phyloP scores from a whole-genome alignment of 768 basidiomycete genomes.

The Crepidotus variabilis region DNA sequence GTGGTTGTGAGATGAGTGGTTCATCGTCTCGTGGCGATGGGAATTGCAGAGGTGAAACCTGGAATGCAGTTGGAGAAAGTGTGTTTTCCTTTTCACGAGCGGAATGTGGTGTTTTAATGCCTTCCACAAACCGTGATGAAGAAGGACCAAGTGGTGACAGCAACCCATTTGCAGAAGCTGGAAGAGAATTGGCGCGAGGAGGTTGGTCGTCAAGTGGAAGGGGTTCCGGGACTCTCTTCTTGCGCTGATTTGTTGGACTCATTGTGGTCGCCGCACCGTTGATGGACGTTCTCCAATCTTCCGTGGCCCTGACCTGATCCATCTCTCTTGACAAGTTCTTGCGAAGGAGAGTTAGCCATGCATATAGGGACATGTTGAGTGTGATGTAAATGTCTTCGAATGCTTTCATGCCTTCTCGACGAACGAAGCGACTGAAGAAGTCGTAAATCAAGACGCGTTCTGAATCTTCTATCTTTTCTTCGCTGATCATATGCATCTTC shows the following conservation, averaged over 20 bases:
- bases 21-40: conserved; percentile 15
- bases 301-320: conserved; percentile 62
- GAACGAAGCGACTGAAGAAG: conserved; percentile 68
- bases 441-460: conserved; percentile 53
- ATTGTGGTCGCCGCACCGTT: conserved; percentile 19
- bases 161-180: conserved; percentile 13
- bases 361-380: conserved; percentile 76
- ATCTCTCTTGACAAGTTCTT: conserved; percentile 76
- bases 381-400: conserved; percentile 82
- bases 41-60: conserved; percentile 13
- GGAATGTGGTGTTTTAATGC: conserved; percentile 14
- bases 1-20: conserved; percentile 8
- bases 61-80: conserved; percentile 8
- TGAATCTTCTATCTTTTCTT: conserved; percentile 45
- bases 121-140: conserved; percentile 20
- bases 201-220: conserved; percentile 10
- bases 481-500: conserved; percentile 77
- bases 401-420: conserved; percentile 46
- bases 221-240: conserved; percentile 38
- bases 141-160: conserved; percentile 22
- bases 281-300: conserved; percentile 47
- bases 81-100: conserved; percentile 16
- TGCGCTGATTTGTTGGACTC: conserved; percentile 11
- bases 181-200: conserved; percentile 28
- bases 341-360: conserved; percentile 75